Percentiles rank a stretch among this genome's conserved stretches.
Evolutionary conservation across 345 rosid genomes (phyloP).

Genomic region (Crucihimalaya himalaica): DNA sequence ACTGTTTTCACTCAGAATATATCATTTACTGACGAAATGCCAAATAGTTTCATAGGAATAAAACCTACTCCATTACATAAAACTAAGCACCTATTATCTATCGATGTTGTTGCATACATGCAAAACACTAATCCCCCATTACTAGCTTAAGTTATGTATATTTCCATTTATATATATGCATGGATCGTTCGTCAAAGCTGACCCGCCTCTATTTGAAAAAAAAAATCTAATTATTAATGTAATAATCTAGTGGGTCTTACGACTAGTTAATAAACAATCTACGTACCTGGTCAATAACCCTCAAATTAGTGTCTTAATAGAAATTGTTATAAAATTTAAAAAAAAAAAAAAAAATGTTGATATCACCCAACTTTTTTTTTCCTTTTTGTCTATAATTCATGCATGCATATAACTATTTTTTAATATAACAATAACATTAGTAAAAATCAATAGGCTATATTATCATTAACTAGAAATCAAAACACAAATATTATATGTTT

Average conservation of each 20-base stretch:
- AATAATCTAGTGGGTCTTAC: constrained; percentile 7
- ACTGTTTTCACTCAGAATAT: not conserved
- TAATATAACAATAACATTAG: not conserved
- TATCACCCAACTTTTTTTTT: not conserved
- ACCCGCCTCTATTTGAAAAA: not conserved
- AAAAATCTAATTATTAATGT: not conserved
- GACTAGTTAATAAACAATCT: not conserved
- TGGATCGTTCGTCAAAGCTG: constrained; percentile 3
- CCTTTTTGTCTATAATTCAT: not conserved
- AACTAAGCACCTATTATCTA: constrained; percentile 6
- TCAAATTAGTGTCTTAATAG: not conserved
- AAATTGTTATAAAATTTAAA: not conserved
- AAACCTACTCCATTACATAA: not conserved
- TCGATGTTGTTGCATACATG: constrained; percentile 25
- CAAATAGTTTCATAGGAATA: not conserved
- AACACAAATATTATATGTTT: not conserved
- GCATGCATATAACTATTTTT: not conserved
- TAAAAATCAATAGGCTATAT: not conserved
- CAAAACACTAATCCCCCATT: constrained; percentile 38
- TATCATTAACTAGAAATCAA: not conserved
- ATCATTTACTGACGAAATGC: not conserved
- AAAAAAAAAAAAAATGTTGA: not conserved
- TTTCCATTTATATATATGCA: constrained; percentile 13
- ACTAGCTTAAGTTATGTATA: constrained; percentile 5
- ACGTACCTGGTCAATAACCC: constrained; percentile 25